A percentile compares a stretch with the other conserved stretches of the same genome.
Evolutionary conservation across 495 filamentous ascomycete species (phyloP).

Genomic region (Penicillium steckii): DNA sequence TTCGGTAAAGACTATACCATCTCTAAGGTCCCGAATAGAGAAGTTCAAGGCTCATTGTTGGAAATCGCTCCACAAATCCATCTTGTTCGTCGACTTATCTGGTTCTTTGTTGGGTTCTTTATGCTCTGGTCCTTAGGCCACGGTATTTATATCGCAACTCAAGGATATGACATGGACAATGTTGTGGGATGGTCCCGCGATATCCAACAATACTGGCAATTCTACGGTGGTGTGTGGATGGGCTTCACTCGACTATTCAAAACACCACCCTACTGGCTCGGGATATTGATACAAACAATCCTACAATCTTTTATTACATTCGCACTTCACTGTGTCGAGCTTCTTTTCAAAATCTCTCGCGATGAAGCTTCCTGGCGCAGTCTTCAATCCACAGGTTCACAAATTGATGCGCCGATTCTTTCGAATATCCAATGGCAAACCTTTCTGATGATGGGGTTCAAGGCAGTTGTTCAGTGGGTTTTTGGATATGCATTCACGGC

Average conservation of each 20-base stretch:
- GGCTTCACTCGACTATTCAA: not conserved
- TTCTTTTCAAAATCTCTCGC: constrained; percentile 6
- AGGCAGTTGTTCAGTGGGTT: constrained; percentile 4
- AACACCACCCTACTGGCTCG: constrained; percentile 1
- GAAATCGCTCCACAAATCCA: not conserved
- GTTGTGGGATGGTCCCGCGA: not conserved
- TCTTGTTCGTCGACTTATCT: not conserved
- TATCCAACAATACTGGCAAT: constrained; percentile 3
- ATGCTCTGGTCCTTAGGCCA: not conserved
- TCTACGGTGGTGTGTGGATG: constrained; percentile 3
- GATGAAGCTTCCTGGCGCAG: constrained; percentile 6
- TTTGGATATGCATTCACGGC: constrained; percentile 6
- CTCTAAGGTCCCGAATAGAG: not conserved
- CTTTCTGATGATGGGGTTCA: not conserved
- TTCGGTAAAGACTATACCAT: not conserved
- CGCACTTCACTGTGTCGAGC: constrained; percentile 4
- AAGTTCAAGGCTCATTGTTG: not conserved
- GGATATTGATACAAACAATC: constrained; percentile 1
- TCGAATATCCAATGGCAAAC: constrained; percentile 2
- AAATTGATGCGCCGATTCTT: not conserved
- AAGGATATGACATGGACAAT: not conserved
- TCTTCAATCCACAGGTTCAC: not conserved
- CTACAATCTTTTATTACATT: constrained; percentile 4
- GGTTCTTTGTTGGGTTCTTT: not conserved
- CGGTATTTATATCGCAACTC: not conserved